Conservation (phyloP, 2,329 filamentous ascomycete genomes). For the Didymella arachidicola region DNA sequence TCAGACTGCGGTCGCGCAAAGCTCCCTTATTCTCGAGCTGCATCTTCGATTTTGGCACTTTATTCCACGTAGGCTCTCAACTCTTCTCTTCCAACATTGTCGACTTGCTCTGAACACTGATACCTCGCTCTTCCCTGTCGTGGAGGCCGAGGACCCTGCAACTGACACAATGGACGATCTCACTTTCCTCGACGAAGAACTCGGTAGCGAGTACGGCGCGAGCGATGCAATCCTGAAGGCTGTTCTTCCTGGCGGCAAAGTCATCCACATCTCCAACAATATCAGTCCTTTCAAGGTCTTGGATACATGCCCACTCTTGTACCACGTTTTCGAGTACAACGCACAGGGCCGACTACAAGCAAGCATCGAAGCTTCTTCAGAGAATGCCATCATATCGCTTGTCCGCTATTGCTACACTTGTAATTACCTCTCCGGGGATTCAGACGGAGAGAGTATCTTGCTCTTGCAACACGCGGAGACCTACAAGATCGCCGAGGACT, state of each 20-base stretch:
- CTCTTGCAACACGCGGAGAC: slow-evolving; percentile 53
- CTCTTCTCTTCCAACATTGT: background rate
- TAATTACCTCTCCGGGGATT: slow-evolving; percentile 42
- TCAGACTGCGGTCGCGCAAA: slow-evolving; percentile 20
- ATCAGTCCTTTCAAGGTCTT: slow-evolving; percentile 45
- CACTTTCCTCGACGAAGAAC: slow-evolving; percentile 29
- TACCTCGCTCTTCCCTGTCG: slow-evolving; percentile 9
- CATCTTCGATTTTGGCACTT: background rate
- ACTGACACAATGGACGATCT: slow-evolving; percentile 33
- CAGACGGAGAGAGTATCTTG: slow-evolving; percentile 34
- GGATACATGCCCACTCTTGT: slow-evolving; percentile 51
- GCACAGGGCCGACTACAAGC: slow-evolving; percentile 41
- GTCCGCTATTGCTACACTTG: slow-evolving; percentile 54
- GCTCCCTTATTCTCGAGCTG: slow-evolving; percentile 1
- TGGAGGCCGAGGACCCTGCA: slow-evolving; percentile 8
- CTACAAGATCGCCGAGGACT: slow-evolving; percentile 53
- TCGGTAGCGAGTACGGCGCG: slow-evolving; percentile 16
- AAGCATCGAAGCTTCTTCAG: slow-evolving; percentile 50
- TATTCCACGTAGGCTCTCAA: background rate
- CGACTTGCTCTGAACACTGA: background rate
- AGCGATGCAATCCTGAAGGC: slow-evolving; percentile 44
- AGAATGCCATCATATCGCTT: slow-evolving; percentile 46
- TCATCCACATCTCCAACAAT: slow-evolving; percentile 43
- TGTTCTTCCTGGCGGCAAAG: slow-evolving; percentile 40
- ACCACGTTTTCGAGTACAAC: slow-evolving; percentile 51